Evolutionary conservation across 148 eudicot species (phyloP), one percentile per base, ranked within the genome.

Genomic region (Limonium bicolor): DNA sequence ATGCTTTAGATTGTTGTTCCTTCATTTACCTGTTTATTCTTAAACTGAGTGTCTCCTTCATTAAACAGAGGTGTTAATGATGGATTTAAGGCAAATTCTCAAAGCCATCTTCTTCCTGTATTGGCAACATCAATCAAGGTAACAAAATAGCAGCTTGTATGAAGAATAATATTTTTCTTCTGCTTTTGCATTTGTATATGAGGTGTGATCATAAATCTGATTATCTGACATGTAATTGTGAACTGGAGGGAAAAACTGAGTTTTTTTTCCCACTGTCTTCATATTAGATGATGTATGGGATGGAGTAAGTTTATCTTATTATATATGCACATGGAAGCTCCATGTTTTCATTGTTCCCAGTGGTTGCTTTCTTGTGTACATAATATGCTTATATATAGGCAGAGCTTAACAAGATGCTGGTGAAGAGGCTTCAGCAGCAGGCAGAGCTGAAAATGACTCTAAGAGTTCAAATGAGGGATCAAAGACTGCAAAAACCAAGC

Each of bases 51-150:
- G 12, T 3, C n/a, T 21, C 10, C 26, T 3, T 25, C 49, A 43
- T 54, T 65, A 66, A 52, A 50, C 59, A 90, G 99, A 76, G 64
- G 43, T 42, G 62, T 69, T 19, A 72, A 65, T 42, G 94, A 90
- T 45, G 95, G 93, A 20, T 90, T 90, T 48, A 90, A 85, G 82
- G 77, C 83, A 60, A 81, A 85, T 51, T 63, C 76, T 18, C 95
- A 90, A 48, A 77, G 47, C 65, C 95, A 90, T 71, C 85, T 90
- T 61, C 71, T 74, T 58, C 99, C 99, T 6, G 65, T 90, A 23
- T 61, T 90, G 78, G 95, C 99, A 41, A 90, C 99, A 41, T 58
- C 87, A 18, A 55, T 90, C 25, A 90, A 90, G 99, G 99, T 86
- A 71, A 65, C n/a, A n/a, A n/a, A n/a, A n/a, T n/a, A n/a, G n/a